A percentile compares a stretch with the other conserved stretches of the same genome.
These are phyloP conservation scores for Phialocephala sp. DNA, from an alignment of 2,329 filamentous ascomycete genomes.

Conservation along the genomic window DNA sequence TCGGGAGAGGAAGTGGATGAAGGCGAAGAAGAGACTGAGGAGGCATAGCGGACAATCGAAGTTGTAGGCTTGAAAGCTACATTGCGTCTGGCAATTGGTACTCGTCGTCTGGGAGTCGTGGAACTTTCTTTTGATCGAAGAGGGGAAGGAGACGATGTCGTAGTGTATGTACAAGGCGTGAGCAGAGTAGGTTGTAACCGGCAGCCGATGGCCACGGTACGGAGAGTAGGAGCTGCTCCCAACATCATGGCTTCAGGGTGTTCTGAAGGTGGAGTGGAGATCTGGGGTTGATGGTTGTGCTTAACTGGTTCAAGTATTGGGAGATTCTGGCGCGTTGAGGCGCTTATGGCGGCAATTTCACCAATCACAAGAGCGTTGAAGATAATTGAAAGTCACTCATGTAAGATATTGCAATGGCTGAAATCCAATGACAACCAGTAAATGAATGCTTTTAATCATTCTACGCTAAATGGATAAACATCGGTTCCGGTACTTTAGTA, in stretches of 20 bases:
- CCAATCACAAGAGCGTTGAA: slow-evolving; percentile 3
- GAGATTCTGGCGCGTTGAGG: slow-evolving; percentile 6
- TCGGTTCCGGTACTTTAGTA: too few species aligned
- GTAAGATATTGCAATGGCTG: not conserved
- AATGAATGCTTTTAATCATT: too few species aligned
- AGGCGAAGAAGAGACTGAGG: slow-evolving; percentile 31
- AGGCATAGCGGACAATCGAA: slow-evolving; percentile 26
- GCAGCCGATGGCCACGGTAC: slow-evolving; percentile 41
- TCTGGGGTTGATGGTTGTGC: slow-evolving; percentile 16
- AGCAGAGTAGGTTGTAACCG: slow-evolving; percentile 40
- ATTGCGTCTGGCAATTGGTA: slow-evolving; percentile 38
- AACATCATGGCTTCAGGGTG: slow-evolving; percentile 36
- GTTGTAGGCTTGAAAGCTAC: slow-evolving; percentile 34
- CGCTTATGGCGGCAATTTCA: slow-evolving; percentile 21
- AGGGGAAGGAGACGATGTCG: slow-evolving; percentile 31
- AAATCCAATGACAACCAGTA: too few species aligned
- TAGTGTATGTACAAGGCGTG: slow-evolving; percentile 35
- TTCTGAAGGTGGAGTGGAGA: slow-evolving; percentile 17
- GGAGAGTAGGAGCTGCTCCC: slow-evolving; percentile 39
- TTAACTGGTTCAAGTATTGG: slow-evolving; percentile 3
- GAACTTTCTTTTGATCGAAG: slow-evolving; percentile 30
- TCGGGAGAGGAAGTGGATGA: slow-evolving; percentile 18
- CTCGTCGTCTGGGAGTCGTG: slow-evolving; percentile 31
- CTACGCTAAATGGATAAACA: too few species aligned
- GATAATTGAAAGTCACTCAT: too few species aligned